phyloP scores from a whole-genome alignment of 2,329 filamentous ascomycete species.

The Aspergillus sp. region DNA sequence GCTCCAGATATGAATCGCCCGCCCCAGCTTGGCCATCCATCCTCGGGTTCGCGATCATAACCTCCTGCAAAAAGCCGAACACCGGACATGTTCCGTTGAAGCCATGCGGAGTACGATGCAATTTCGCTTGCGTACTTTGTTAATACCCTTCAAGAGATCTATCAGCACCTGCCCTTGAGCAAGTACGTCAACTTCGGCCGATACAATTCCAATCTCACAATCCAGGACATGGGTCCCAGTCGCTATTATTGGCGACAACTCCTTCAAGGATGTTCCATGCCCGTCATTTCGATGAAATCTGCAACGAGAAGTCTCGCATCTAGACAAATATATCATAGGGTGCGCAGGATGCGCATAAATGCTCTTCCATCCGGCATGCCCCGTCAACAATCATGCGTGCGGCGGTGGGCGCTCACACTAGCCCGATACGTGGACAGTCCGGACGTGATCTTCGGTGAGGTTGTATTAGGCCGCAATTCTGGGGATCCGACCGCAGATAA shows the following conservation, averaged over 20 bases:
- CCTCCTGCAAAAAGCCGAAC: background rate
- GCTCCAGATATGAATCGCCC: background rate
- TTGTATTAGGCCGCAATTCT: constrained; percentile 9
- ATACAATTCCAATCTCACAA: background rate
- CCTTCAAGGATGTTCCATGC: constrained; percentile 1
- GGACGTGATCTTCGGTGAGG: constrained; percentile 12
- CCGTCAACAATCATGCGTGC: constrained; percentile 10
- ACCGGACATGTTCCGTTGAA: background rate
- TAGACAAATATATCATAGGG: constrained; percentile 1
- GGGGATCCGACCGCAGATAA: constrained; percentile 4
- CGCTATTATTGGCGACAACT: constrained; percentile 2
- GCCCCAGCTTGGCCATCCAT: background rate
- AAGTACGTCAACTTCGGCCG: background rate
- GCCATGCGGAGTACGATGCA: constrained; percentile 7
- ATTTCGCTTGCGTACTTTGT: constrained; percentile 6
- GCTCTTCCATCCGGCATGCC: background rate
- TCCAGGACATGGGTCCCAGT: background rate
- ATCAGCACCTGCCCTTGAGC: background rate
- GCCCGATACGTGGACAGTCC: background rate
- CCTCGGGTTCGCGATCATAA: constrained; percentile 5
- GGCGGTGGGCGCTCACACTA: constrained; percentile 1
- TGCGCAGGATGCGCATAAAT: background rate
- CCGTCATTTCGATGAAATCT: background rate
- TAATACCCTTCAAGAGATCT: constrained; percentile 3
- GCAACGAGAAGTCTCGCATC: background rate